Evolutionary conservation across 345 rosid genomes (phyloP).

Genomic region (Eucalyptus lansdowneana): DNA sequence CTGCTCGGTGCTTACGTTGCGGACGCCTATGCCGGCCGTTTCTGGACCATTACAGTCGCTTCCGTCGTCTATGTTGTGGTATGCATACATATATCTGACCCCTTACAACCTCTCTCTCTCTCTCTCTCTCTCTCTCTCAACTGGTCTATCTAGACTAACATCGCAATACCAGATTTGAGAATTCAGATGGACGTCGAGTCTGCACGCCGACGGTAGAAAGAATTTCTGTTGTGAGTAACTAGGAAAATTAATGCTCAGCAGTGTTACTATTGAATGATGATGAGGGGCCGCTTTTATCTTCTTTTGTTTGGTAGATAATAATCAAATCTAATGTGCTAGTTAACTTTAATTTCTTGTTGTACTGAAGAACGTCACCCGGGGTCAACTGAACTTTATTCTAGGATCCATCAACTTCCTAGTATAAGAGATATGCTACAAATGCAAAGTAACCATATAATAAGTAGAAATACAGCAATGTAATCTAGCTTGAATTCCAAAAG

Average conservation of each 20-base stretch:
- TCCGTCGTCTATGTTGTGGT: conserved; percentile 71
- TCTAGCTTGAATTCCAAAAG: not conserved
- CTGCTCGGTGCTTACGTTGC: conserved; percentile 81
- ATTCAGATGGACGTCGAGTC: not conserved
- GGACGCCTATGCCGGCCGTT: conserved; percentile 77
- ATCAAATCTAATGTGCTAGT: not conserved
- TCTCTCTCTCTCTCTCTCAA: not conserved
- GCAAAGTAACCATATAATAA: not conserved
- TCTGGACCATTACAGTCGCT: conserved; percentile 67
- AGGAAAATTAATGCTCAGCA: not conserved
- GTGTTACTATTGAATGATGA: not conserved
- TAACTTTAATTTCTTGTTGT: not conserved
- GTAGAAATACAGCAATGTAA: not conserved
- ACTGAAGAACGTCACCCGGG: not conserved
- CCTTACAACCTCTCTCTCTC: not conserved
- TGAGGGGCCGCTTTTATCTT: not conserved
- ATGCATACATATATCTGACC: not conserved
- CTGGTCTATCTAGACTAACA: not conserved
- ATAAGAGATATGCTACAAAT: not conserved
- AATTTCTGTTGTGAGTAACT: not conserved
- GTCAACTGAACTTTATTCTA: not conserved
- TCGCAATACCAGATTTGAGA: not conserved
- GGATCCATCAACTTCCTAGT: not conserved
- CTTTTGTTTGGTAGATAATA: not conserved
- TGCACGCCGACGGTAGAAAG: not conserved